Evolutionary conservation across 2,329 filamentous ascomycete species (phyloP), one percentile per base, ranked within the genome.

Genomic region (Hirsutella minnesotensis): DNA sequence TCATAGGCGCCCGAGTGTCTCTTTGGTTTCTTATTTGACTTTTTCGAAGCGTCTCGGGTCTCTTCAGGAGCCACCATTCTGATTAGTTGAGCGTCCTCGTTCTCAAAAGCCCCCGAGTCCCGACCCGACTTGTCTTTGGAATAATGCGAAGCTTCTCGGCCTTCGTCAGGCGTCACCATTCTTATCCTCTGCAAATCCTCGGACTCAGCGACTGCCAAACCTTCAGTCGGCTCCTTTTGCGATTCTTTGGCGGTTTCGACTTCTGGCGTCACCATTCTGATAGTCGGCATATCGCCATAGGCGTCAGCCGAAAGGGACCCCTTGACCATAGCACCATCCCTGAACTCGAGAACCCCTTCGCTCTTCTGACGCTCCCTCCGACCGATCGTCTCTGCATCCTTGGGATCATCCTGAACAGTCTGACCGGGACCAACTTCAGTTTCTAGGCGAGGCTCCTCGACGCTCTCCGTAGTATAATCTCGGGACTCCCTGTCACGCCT

Each of bases 401-500:
- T 38, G 18, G 54, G 47, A 2, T 41, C 51, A 10, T 40, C 40
- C 9, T 58, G 54, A 7, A 13, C 10, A 15, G 4, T n/a, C 9
- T 39, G 12, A n/a, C 46, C 41, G 4, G 47, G 36, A 36, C 57
- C 33, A n/a, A 18, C 15, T 18, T 35, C 33, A 9, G 47, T 31
- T 27, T 51, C 44, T 33, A 40, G 30, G 29, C 49, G 30, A 12
- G 48, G 43, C 8, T 53, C 50, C 18, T 56, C 51, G 20, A 58
- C 52, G 20, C 56, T 53, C 7, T 54, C 51, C 15, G 58, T 46
- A 20, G 56, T 53, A 4, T 51, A 47, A 15, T 56, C 51, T 38
- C 53, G 52, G 4, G 48, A 49, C n/a, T 54, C 48, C 56, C 55
- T 67, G 45, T 68, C 70, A 42, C 65, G 68, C 54, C 65, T 70